Evolutionary conservation across 495 filamentous ascomycete species (phyloP).

Genomic region (Talaromyces proteolyticus): DNA sequence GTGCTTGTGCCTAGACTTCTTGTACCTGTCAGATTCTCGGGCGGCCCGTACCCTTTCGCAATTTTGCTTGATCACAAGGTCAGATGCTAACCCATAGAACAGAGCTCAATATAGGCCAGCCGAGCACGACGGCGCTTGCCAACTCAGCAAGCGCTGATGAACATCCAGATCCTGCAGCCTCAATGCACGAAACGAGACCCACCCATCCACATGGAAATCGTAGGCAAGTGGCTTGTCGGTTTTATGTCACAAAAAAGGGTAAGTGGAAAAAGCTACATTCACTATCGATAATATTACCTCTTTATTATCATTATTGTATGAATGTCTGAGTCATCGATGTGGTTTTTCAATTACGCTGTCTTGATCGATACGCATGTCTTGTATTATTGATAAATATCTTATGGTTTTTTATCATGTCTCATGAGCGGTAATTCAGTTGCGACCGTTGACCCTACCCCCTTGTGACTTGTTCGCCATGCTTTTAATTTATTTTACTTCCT

Average conservation of each 20-base stretch:
- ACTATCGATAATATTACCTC: neutral
- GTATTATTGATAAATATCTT: neutral
- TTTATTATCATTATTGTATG: neutral
- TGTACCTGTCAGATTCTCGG: neutral
- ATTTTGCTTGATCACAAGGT: slow-evolving; percentile 4
- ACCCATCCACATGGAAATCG: slow-evolving; percentile 9
- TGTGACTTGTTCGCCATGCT: neutral
- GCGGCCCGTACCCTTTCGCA: slow-evolving; percentile 1
- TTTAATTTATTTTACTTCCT: neutral
- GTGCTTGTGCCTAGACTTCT: neutral
- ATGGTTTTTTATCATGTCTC: no score
- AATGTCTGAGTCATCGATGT: neutral
- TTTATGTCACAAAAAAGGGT: slow-evolving; percentile 7
- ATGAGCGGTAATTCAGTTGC: no score
- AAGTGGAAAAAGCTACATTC: neutral
- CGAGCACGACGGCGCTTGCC: slow-evolving; percentile 1
- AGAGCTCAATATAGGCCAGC: no score
- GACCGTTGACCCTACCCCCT: neutral
- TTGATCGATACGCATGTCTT: neutral
- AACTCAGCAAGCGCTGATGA: slow-evolving; percentile 6
- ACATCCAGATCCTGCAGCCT: slow-evolving; percentile 7
- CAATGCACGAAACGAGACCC: slow-evolving; percentile 3
- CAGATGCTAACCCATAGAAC: no score
- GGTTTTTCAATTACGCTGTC: slow-evolving; percentile 6
- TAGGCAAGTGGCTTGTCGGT: slow-evolving; percentile 5